Conservation (phyloP, 2,329 filamentous ascomycete species). For the Alternaria arborescens region DNA sequence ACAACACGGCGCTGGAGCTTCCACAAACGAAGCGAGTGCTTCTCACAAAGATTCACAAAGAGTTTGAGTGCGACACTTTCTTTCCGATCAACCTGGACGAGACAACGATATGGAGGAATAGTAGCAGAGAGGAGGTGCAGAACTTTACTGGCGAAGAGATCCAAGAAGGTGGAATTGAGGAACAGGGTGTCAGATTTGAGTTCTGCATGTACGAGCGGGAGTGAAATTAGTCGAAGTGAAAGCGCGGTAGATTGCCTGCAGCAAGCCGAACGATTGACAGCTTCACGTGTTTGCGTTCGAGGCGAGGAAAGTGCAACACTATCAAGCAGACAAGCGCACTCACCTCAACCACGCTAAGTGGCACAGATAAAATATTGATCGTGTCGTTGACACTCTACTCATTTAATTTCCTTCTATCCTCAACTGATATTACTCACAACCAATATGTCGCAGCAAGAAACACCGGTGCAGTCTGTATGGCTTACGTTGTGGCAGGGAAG, state of each 20-base stretch:
- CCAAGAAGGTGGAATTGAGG: slow-evolving; percentile 65
- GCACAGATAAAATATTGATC: background rate
- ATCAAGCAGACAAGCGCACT: background rate
- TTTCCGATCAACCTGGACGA: slow-evolving; percentile 69
- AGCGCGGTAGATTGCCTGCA: background rate
- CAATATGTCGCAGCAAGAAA: background rate
- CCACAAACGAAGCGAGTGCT: slow-evolving; percentile 69
- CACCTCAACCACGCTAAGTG: background rate
- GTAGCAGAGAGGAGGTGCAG: slow-evolving; percentile 62
- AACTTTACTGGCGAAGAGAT: slow-evolving; percentile 73
- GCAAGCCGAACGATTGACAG: background rate
- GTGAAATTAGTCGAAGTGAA: slow-evolving; percentile 7
- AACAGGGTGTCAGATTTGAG: slow-evolving; percentile 71
- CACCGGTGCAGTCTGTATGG: slow-evolving; percentile 6
- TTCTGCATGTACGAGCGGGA: slow-evolving; percentile 73
- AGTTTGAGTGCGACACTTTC: slow-evolving; percentile 79
- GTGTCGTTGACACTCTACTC: background rate
- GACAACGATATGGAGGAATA: slow-evolving; percentile 63
- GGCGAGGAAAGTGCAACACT: background rate
- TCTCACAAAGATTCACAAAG: slow-evolving; percentile 72
- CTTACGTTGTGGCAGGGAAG: slow-evolving; percentile 9
- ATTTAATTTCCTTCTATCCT: background rate
- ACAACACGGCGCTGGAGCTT: slow-evolving; percentile 72
- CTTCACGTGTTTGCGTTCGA: background rate
- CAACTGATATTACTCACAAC: background rate